Base-by-base conservation (phyloP, 2,329 filamentous ascomycete species). In the Dichotomopilus funicola region DNA sequence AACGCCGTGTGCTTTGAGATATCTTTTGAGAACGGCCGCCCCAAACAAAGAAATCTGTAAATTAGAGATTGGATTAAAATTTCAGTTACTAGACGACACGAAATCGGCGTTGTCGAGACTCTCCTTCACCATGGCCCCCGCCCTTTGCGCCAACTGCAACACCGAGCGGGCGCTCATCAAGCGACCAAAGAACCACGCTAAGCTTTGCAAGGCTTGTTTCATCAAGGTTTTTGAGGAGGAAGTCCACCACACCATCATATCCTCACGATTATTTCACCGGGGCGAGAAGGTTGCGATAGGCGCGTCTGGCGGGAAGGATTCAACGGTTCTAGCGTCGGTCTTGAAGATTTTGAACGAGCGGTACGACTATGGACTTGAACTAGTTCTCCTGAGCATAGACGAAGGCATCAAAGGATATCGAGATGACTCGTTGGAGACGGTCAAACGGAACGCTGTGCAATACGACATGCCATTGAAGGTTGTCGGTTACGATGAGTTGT, bases 321-420 rank as follows among this genome's bases (percentile, higher is more conserved):
- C 91, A 51, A 99, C 94, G 0, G 94, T 99, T 0, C 79, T 99
- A 9, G 94, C 94, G 4, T 95, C 91, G 0, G 91, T 99, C 0
- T 79, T 99, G 51, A 96, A 96, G 71, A 96, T 91, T 0, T 77
- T 99, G 3, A 97, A 99, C 65, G 89, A 95, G 69, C 83, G 91
- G 46, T 83, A 96, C 68, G 77, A 86, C 62, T 97, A 97, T 69
- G 89, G 87, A 1, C 75, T 99, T 5, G 83, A 97, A 44, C 79
- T 99, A 2, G 81, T 95, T 0, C 78, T 99, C 0, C 78, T 99
- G 43, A 95, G 89, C 59, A 92, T 99, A 65, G 94, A 99, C 63
- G 95, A 99, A 72, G 94, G 94, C 6, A 99, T 99, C 74, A 94
- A 89, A 65, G 94, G 94, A 6, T 99, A 99, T 67, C 82, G 95